Evolutionary conservation across 2,329 filamentous ascomycete genomes (phyloP).

Genomic region (Curvularia hawaiiensis): DNA sequence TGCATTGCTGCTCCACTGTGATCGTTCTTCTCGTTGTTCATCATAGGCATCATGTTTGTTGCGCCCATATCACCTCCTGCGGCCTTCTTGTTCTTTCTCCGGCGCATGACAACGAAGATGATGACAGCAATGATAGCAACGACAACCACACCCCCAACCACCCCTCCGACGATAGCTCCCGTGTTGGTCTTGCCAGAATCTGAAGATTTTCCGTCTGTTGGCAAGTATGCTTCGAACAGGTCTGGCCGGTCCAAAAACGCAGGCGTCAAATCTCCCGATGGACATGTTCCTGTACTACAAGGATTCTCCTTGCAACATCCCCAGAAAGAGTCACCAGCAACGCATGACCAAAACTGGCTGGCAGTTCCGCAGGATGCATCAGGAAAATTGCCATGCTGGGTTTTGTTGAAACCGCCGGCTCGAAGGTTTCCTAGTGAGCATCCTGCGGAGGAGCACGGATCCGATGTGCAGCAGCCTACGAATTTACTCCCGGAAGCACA

Average conservation of each 20-base stretch:
- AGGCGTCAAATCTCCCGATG: slow-evolving; percentile 30
- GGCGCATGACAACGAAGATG: slow-evolving; percentile 31
- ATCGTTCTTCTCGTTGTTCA: slow-evolving; percentile 17
- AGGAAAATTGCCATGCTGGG: slow-evolving; percentile 38
- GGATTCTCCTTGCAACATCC: slow-evolving; percentile 39
- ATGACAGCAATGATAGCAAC: slow-evolving; percentile 33
- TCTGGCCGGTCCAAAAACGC: slow-evolving; percentile 32
- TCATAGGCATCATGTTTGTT: slow-evolving; percentile 20
- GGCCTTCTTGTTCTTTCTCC: slow-evolving; percentile 17
- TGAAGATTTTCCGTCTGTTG: slow-evolving; percentile 2
- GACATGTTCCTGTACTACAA: slow-evolving; percentile 40
- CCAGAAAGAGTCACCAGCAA: slow-evolving; percentile 19
- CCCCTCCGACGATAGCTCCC: slow-evolving; percentile 36
- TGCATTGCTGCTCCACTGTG: slow-evolving; percentile 13
- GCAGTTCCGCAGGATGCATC: slow-evolving; percentile 40
- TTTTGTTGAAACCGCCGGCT: slow-evolving; percentile 40
- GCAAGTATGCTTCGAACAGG: slow-evolving; percentile 25
- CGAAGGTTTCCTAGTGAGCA: slow-evolving; percentile 44
- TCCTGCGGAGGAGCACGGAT: slow-evolving; percentile 46
- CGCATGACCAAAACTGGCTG: slow-evolving; percentile 47
- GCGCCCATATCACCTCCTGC: slow-evolving; percentile 10
- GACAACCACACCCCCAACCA: slow-evolving; percentile 33
- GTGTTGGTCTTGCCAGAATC: slow-evolving; percentile 18
- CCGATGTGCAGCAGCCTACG: slow-evolving; percentile 48
- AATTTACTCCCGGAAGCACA: slow-evolving; percentile 40